Evolutionary conservation across 2,329 filamentous ascomycete species (phyloP), one percentile per base, ranked within the genome.

Genomic region (Metarhizium guizhouense): DNA sequence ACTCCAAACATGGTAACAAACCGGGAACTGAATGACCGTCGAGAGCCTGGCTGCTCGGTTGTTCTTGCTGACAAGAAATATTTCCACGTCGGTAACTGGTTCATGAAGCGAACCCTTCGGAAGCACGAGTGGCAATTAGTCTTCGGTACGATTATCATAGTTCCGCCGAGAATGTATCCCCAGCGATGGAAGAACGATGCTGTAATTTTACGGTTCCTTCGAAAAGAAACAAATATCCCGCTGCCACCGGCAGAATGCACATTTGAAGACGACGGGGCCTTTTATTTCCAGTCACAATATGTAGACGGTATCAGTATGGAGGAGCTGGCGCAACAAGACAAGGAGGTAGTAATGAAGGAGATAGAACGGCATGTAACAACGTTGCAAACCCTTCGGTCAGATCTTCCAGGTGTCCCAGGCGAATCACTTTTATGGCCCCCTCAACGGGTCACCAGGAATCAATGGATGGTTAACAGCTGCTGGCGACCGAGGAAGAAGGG

Each of bases 191-290:
- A 54, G n/a, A 58, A 1, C 10, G 54, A 58, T 18, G 56, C 56
- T 52, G 48, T 54, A 20, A 49, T 55, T 52, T n/a, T 58, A 11
- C 40, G 18, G 25, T 56, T 48, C 18, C 51, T 60, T n/a, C 48
- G 47, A 14, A 43, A 55, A 18, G 20, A 57, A 10, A 60, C 56
- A 8, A 54, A 60, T 25, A 55, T 60, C 20, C 56, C 58, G 20
- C 30, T 60, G 13, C 54, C 56, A 38, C 54, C 38, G 4, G 4
- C 11, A 1, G 36, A 56, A 43, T 57, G 50, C 53, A 51, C 36
- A 1, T 57, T 58, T 7, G 55, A 60, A 43, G 57, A 60, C n/a
- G 57, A 58, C 25, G 55, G 58, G 5, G 58, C 56, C 29, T 56
- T 56, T 18, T 56, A 56, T 40, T 43, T 54, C 14, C 40, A 47